A percentile compares a stretch with the other conserved stretches of the same genome.
These are phyloP conservation scores for Candida vaughaniae DNA, from an alignment of 805 yeast species.

Conservation along the genomic window DNA sequence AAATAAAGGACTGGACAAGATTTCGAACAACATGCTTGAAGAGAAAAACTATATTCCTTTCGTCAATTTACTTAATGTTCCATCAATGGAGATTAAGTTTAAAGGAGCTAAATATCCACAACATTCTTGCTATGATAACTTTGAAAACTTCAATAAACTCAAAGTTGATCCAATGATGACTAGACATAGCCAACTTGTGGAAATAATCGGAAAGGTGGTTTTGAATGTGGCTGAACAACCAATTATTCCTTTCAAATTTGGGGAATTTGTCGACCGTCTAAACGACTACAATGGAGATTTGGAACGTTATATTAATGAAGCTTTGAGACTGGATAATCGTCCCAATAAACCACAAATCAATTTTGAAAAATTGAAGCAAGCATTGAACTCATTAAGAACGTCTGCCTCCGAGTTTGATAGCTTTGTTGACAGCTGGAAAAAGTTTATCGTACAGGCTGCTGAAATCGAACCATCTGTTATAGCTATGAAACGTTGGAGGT, in stretches of 20 bases:
- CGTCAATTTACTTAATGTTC: constrained; percentile 61
- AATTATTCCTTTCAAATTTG: constrained; percentile 65
- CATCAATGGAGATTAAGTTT: constrained; percentile 62
- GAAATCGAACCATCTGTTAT: constrained; percentile 74
- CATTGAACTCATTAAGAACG: constrained; percentile 25
- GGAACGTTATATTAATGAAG: constrained; percentile 30
- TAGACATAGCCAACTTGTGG: constrained; percentile 55
- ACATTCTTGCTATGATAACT: constrained; percentile 63
- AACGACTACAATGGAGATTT: constrained; percentile 48
- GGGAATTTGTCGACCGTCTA: constrained; percentile 44
- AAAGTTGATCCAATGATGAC: constrained; percentile 56
- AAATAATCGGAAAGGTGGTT: constrained; percentile 51
- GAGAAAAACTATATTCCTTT: constrained; percentile 72
- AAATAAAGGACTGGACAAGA: constrained; percentile 21
- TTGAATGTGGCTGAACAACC: constrained; percentile 75
- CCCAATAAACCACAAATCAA: constrained; percentile 20
- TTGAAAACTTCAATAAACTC: constrained; percentile 47
- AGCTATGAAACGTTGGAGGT: constrained; percentile 71
- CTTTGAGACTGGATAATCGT: constrained; percentile 7
- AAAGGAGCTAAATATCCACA: constrained; percentile 43
- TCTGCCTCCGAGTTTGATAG: constrained; percentile 46
- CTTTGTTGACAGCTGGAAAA: constrained; percentile 66
- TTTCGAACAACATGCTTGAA: constrained; percentile 35
- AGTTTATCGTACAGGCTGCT: constrained; percentile 31
- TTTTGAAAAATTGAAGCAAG: constrained; percentile 22